These are phyloP conservation scores for Lodderomyces beijingensis DNA, from an alignment of 1,139 yeast species.

Conservation along the genomic window DNA sequence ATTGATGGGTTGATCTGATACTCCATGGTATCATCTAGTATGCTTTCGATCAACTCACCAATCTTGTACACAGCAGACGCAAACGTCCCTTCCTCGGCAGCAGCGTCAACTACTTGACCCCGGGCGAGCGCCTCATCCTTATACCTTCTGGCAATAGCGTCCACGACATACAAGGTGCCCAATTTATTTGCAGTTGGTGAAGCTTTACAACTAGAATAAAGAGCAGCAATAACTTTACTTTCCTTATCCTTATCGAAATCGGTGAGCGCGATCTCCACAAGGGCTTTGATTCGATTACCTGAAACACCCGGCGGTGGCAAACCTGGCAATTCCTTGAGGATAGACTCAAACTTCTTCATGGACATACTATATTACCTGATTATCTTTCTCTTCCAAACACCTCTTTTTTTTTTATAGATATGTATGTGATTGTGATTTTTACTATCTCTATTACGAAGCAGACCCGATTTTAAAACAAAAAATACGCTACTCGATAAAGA, in stretches of 20 bases:
- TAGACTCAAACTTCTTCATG: slow-evolving; percentile 61
- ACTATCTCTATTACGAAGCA: no score
- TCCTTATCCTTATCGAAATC: slow-evolving; percentile 49
- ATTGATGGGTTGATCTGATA: slow-evolving; percentile 49
- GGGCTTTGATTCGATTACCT: slow-evolving; percentile 86
- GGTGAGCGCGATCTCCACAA: slow-evolving; percentile 72
- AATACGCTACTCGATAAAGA: no score
- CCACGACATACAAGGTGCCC: slow-evolving; percentile 87
- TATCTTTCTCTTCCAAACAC: no score
- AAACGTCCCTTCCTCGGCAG: slow-evolving; percentile 65
- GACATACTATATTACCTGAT: no score
- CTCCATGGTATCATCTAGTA: slow-evolving; percentile 57
- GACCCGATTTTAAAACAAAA: no score
- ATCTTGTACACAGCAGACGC: slow-evolving; percentile 69
- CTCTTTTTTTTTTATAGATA: no score
- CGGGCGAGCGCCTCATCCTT: slow-evolving; percentile 67
- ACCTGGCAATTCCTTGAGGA: slow-evolving; percentile 68
- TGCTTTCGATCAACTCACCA: slow-evolving; percentile 53
- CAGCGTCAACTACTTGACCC: slow-evolving; percentile 40
- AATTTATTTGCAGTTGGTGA: slow-evolving; percentile 80
- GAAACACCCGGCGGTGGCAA: slow-evolving; percentile 92
- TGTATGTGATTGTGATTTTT: no score
- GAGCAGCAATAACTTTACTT: slow-evolving; percentile 53
- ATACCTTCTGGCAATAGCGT: slow-evolving; percentile 84
- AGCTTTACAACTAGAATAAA: slow-evolving; percentile 66